A percentile compares a stretch with the other conserved stretches of the same genome.
phyloP scores from a whole-genome alignment of 2,329 filamentous ascomycete species.

The Botrytis cinerea region DNA sequence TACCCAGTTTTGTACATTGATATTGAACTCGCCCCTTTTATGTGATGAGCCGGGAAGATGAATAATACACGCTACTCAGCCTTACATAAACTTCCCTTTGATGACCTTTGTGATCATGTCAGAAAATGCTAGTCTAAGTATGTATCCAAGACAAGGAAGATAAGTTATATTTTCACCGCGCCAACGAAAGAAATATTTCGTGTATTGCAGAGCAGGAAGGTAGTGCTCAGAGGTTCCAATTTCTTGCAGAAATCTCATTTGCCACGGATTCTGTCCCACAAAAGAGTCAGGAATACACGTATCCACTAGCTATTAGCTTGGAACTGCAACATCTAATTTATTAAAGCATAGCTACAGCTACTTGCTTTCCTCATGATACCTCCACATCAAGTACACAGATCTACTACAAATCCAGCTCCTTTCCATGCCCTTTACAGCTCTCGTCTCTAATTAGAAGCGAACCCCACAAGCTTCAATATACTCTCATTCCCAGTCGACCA shows the following conservation, averaged over 20 bases:
- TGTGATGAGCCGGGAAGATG: background rate
- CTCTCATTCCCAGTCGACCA: constrained; percentile 1
- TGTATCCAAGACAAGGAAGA: background rate
- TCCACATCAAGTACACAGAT: background rate
- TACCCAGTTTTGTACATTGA: background rate
- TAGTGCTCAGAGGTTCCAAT: background rate
- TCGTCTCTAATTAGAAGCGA: background rate
- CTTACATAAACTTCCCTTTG: background rate
- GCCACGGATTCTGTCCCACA: no score
- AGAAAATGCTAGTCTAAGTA: background rate
- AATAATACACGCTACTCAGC: background rate
- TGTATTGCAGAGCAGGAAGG: background rate
- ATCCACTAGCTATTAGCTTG: background rate
- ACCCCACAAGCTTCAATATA: background rate
- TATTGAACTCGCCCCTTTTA: background rate
- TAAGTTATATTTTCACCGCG: background rate
- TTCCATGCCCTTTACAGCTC: background rate
- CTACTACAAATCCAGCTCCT: background rate
- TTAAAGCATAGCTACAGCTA: background rate
- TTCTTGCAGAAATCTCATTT: background rate
- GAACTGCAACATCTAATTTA: background rate
- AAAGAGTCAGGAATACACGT: background rate
- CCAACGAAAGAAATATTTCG: background rate
- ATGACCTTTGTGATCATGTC: background rate
- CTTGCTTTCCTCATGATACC: background rate